Conservation (phyloP, 495 filamentous ascomycete genomes). For the Hypoxylon trugodes region DNA sequence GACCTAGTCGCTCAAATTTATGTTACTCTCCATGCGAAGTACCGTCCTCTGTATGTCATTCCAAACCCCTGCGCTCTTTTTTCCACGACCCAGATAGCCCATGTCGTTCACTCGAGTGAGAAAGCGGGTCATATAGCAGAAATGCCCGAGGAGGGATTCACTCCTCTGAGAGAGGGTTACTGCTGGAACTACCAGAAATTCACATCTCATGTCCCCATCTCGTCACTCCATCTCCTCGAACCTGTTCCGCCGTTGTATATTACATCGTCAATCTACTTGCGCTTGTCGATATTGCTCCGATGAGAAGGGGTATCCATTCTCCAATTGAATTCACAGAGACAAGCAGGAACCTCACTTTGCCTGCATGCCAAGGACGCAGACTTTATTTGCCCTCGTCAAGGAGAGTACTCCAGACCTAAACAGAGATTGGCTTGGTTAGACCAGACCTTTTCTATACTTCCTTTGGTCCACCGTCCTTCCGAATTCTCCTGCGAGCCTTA, state of each 20-base stretch:
- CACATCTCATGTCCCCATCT: constrained; percentile 34
- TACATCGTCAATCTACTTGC: constrained; percentile 45
- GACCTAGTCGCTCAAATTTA: constrained; percentile 21
- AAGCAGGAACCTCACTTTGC: constrained; percentile 44
- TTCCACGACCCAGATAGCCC: constrained; percentile 29
- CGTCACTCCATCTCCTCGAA: constrained; percentile 32
- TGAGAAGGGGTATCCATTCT: constrained; percentile 35
- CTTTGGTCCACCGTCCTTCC: constrained; percentile 48
- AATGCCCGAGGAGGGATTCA: constrained; percentile 34
- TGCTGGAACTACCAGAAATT: constrained; percentile 37
- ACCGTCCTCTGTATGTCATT: constrained; percentile 32
- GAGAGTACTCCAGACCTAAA: constrained; percentile 41
- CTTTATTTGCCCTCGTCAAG: constrained; percentile 40
- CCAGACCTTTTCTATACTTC: constrained; percentile 46
- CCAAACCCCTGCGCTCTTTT: constrained; percentile 27
- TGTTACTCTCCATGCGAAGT: constrained; percentile 21
- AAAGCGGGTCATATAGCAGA: constrained; percentile 44
- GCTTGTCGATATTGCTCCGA: constrained; percentile 45
- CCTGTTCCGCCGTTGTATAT: constrained; percentile 46
- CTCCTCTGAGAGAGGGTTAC: constrained; percentile 29
- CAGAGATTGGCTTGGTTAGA: constrained; percentile 43
- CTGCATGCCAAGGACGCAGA: constrained; percentile 47
- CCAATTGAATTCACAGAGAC: constrained; percentile 42
- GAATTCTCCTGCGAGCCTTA: constrained; percentile 36
- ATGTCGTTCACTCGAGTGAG: constrained; percentile 37